phyloP scores from a whole-genome alignment of 2,329 filamentous ascomycete species.

The Grosmannia serpens region DNA sequence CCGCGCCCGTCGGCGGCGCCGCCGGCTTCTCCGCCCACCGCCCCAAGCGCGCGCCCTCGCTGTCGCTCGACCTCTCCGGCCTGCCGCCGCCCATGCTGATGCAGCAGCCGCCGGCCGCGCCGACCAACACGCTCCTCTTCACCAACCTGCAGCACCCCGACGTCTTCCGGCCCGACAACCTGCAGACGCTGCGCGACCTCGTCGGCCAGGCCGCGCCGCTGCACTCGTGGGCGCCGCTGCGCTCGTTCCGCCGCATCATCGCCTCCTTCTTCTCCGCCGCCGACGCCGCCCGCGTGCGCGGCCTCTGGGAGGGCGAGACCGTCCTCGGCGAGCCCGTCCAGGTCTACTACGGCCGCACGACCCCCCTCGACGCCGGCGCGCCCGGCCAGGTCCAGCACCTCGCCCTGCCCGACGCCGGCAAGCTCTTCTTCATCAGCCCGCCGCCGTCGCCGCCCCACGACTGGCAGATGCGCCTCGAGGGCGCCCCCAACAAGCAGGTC shows the following conservation, averaged over 20 bases:
- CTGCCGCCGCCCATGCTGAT: slow-evolving; percentile 40
- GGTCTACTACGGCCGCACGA: slow-evolving; percentile 57
- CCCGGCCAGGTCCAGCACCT: slow-evolving; percentile 42
- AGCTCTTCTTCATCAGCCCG: slow-evolving; percentile 63
- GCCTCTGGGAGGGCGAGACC: slow-evolving; percentile 61
- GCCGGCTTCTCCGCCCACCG: slow-evolving; percentile 11
- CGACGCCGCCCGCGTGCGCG: slow-evolving; percentile 58
- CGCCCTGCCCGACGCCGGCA: slow-evolving; percentile 56
- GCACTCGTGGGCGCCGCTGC: slow-evolving; percentile 68
- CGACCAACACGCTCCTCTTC: slow-evolving; percentile 75
- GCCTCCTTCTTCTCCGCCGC: slow-evolving; percentile 64
- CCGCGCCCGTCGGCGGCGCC: neutral
- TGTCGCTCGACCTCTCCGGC: slow-evolving; percentile 63
- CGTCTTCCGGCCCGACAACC: slow-evolving; percentile 63
- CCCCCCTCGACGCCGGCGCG: slow-evolving; percentile 32
- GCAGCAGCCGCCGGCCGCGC: slow-evolving; percentile 57
- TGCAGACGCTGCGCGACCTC: slow-evolving; percentile 61
- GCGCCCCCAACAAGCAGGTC: slow-evolving; percentile 58
- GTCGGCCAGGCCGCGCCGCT: slow-evolving; percentile 60
- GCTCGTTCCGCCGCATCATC: slow-evolving; percentile 72
- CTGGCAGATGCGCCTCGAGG: slow-evolving; percentile 57
- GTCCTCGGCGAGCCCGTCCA: slow-evolving; percentile 59
- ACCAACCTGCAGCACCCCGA: slow-evolving; percentile 65
- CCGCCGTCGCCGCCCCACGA: slow-evolving; percentile 57
- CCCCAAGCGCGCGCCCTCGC: slow-evolving; percentile 21